Percentiles rank a stretch among this genome's conserved stretches.
These are phyloP conservation scores for Xylaria digitata DNA, from an alignment of 2,329 filamentous ascomycete species.

Conservation along the genomic window DNA sequence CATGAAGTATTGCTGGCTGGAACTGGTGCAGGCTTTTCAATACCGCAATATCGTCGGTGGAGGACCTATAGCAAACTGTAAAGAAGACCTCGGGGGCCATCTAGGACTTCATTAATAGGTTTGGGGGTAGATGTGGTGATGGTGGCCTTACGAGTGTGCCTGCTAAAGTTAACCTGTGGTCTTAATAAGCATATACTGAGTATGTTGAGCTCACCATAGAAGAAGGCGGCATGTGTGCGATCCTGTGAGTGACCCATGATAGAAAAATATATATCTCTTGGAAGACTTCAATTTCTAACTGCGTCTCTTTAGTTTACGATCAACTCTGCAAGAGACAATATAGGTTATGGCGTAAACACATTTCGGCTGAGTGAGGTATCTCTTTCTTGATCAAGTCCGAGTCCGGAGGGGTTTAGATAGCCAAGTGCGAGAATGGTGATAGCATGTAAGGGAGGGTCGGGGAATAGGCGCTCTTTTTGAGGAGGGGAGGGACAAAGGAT, in stretches of 20 bases:
- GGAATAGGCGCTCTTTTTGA: background rate
- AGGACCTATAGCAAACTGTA: slow-evolving; percentile 78
- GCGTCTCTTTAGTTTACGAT: background rate
- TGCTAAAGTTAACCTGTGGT: slow-evolving; percentile 46
- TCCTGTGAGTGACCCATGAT: slow-evolving; percentile 37
- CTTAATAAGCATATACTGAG: background rate
- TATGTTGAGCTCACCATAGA: slow-evolving; percentile 62
- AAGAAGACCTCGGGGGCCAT: slow-evolving; percentile 92
- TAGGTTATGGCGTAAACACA: background rate
- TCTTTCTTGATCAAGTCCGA: background rate
- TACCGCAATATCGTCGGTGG: slow-evolving; percentile 58
- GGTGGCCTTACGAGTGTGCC: slow-evolving; percentile 52
- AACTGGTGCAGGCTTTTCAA: slow-evolving; percentile 68
- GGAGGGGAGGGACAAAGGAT: background rate
- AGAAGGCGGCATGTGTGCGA: slow-evolving; percentile 60
- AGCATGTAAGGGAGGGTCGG: background rate
- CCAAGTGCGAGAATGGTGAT: background rate
- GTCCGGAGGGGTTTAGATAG: background rate
- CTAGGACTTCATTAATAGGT: slow-evolving; percentile 44
- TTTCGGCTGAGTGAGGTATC: background rate
- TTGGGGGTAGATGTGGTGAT: background rate
- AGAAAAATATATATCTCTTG: slow-evolving; percentile 1
- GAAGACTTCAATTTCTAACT: background rate
- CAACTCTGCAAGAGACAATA: background rate
- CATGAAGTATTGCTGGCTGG: slow-evolving; percentile 79